Conservation (phyloP, 2,329 filamentous ascomycete genomes). For the Fusarium neocosmosporiellum region DNA sequence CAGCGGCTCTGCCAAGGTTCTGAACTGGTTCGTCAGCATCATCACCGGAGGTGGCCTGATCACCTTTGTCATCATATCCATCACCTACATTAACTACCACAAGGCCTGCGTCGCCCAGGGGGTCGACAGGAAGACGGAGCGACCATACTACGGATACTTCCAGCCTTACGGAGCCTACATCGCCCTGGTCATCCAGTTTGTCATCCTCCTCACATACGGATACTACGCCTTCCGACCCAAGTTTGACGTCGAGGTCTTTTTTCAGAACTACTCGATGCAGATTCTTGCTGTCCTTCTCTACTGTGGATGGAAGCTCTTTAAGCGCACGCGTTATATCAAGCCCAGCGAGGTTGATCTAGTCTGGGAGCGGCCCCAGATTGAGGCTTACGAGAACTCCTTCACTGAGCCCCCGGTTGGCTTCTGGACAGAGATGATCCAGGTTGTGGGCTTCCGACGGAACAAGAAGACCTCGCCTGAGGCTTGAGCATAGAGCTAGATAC, state of each 20-base stretch:
- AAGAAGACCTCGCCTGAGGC: constrained; percentile 23
- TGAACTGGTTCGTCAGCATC: constrained; percentile 65
- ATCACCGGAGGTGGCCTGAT: constrained; percentile 68
- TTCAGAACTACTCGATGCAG: constrained; percentile 67
- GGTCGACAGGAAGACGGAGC: constrained; percentile 60
- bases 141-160: constrained; percentile 66
- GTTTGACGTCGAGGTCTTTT: constrained; percentile 60
- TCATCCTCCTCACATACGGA: constrained; percentile 62
- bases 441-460: constrained; percentile 52
- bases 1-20: constrained; percentile 58
- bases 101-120: constrained; percentile 64
- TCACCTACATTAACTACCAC: constrained; percentile 60
- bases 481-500: neutral
- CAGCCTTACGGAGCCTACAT: constrained; percentile 55
- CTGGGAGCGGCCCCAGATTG: constrained; percentile 68
- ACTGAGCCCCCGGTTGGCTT: constrained; percentile 60
- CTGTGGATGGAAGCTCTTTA: constrained; percentile 70
- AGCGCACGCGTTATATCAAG: constrained; percentile 64
- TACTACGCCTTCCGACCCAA: constrained; percentile 60
- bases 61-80: constrained; percentile 66
- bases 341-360: constrained; percentile 67
- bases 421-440: constrained; percentile 62
- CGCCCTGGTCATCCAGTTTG: constrained; percentile 52
- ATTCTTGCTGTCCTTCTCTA: constrained; percentile 65
- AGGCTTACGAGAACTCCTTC: constrained; percentile 66